Base-by-base conservation (phyloP, 768 basidiomycete genomes). In the Rhodotorula sphaerocarpa region DNA sequence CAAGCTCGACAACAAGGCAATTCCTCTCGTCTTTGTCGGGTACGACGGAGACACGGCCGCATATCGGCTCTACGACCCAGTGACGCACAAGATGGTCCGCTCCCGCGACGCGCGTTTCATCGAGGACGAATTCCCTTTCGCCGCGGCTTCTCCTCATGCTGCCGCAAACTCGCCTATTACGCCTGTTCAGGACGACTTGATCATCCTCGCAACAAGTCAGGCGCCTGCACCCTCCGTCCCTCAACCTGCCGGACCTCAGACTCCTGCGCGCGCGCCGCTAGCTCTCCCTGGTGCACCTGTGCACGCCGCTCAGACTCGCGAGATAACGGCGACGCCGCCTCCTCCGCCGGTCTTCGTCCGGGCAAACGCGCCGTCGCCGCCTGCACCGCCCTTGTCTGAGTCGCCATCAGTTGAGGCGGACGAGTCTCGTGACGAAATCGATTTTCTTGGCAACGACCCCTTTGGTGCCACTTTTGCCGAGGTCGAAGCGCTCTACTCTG, bases 71-170 rank as follows among this genome's bases (percentile, higher is more conserved):
- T 55, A 18, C 60, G 60, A 55, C 44, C 44, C 60, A 5, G 4
- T 20, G 25, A 55, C 15, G 50, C 18, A 30, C 1, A 12, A 33
- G 21, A 62, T 36, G n/a, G 9, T 55, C 39, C 36, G 48, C 46
- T 50, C 53, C 7, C 34, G 44, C 16, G 51, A 51, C 47, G 43
- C 27, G 27, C 30, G 27, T 14, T 61, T 61, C 30, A 41, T 48
- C n/a, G 43, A 61, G 53, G 23, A 51, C 59, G 33, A 36, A 23
- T 56, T 56, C 45, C 55, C 55, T 4, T 23, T 56, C 55, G n/a
- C 9, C 15, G 45, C 9, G 21, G 23, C 23, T 27, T 3, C 42
- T 12, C 14, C 21, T 9, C 12, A n/a, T 4, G 15, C 7, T 20
- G 14, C 6, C 52, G 15, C 23, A 18, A 27, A 6, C 39, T 9